Conservation (phyloP, 208 protist genomes). For the Herpetomonas tarakana region DNA sequence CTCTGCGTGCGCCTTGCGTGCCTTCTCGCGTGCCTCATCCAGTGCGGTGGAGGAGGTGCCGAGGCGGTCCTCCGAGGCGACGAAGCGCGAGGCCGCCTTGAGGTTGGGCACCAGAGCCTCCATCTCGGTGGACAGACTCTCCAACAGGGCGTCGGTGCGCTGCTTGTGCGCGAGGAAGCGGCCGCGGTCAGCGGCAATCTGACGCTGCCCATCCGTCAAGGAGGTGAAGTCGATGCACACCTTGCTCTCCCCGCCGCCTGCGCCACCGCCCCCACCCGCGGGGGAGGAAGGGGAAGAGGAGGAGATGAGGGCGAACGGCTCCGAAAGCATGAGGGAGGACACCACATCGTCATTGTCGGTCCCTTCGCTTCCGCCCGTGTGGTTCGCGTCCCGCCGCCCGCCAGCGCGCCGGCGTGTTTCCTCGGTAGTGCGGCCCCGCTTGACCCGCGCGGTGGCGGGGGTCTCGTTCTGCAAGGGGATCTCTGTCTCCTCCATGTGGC, state of each 20-base stretch:
- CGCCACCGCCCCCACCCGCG: slow-evolving; percentile 4
- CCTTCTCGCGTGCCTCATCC: slow-evolving; percentile 62
- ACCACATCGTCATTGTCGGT: neutral
- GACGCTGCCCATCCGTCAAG: slow-evolving; percentile 48
- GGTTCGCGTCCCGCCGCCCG: neutral
- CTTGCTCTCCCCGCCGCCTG: slow-evolving; percentile 12
- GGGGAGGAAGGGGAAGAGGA: slow-evolving; percentile 1
- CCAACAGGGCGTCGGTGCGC: slow-evolving; percentile 46
- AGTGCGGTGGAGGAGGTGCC: slow-evolving; percentile 67
- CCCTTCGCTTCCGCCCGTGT: neutral
- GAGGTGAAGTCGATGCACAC: slow-evolving; percentile 73
- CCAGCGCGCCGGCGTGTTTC: neutral
- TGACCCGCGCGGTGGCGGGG: slow-evolving; percentile 30
- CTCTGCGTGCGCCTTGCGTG: slow-evolving; percentile 64
- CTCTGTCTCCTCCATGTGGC: slow-evolving; percentile 84
- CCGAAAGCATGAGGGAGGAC: slow-evolving; percentile 29
- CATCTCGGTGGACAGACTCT: slow-evolving; percentile 58
- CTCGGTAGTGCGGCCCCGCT: slow-evolving; percentile 35
- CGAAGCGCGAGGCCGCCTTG: slow-evolving; percentile 67
- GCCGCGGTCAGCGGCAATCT: slow-evolving; percentile 32
- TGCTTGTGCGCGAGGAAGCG: slow-evolving; percentile 63
- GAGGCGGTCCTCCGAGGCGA: slow-evolving; percentile 67
- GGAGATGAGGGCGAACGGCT: slow-evolving; percentile 40
- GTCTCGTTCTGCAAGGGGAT: slow-evolving; percentile 50
- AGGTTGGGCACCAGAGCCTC: slow-evolving; percentile 82